Conservation (phyloP, 306 rosid genomes). For the Delonix regia region DNA sequence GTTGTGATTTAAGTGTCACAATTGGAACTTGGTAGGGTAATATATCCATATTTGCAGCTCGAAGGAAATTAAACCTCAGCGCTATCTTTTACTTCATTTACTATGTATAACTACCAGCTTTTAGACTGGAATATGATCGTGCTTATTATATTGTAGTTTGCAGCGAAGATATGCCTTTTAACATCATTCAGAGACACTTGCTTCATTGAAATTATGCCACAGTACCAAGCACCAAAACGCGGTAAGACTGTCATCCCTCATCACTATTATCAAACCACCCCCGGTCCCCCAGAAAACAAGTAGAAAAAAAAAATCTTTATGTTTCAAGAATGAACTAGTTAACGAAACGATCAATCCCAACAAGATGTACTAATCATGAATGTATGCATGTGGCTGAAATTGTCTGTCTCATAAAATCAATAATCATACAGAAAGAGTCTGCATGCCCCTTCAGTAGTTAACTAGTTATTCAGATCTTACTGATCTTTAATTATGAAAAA, state of each 20-base stretch:
- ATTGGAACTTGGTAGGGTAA: neutral
- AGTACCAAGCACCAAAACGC: conserved; percentile 49
- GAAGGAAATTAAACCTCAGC: neutral
- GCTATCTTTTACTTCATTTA: neutral
- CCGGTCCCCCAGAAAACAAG: neutral
- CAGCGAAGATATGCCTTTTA: conserved; percentile 69
- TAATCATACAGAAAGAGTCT: neutral
- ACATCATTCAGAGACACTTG: conserved; percentile 73
- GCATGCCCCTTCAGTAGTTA: neutral
- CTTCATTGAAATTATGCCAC: conserved; percentile 64
- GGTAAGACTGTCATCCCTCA: conserved; percentile 49
- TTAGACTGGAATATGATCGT: conserved; percentile 22
- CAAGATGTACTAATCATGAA: neutral
- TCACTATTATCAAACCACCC: neutral
- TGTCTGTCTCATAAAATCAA: neutral
- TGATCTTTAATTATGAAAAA: conserved; percentile 8
- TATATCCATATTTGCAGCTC: neutral
- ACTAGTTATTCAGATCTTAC: neutral
- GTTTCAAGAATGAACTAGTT: neutral
- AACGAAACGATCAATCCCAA: neutral
- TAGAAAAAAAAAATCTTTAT: neutral
- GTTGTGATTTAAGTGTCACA: neutral
- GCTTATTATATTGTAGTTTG: conserved; percentile 59
- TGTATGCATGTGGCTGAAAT: neutral
- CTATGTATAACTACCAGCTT: neutral